Conservation (phyloP, 192 early-diverging fungal species). For the Coemansia sp. region DNA sequence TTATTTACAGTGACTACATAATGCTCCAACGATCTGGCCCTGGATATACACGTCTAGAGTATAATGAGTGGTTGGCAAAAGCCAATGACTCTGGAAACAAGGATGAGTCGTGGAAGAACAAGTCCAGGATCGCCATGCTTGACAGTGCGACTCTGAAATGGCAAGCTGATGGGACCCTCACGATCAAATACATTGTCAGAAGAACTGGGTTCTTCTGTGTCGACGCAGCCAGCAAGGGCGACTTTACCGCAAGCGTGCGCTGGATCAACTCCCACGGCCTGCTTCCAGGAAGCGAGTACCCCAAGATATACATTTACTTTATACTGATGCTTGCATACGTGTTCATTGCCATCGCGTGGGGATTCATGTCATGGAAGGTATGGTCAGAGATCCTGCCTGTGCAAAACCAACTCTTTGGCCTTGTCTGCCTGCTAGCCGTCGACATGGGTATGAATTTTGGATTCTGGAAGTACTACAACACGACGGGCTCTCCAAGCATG, state of each 20-base stretch:
- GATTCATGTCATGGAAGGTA: conserved; percentile 69
- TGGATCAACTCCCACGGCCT: conserved; percentile 81
- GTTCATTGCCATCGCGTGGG: conserved; percentile 75
- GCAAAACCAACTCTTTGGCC: conserved; percentile 86
- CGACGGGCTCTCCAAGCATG: conserved; percentile 59
- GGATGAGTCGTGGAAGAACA: conserved; percentile 23
- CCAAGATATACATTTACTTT: conserved; percentile 87
- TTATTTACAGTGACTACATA: conserved; percentile 46
- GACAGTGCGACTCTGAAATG: conserved; percentile 51
- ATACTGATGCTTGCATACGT: conserved; percentile 73
- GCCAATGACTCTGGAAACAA: conserved; percentile 36
- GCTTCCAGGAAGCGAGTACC: conserved; percentile 84
- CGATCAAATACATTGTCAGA: conserved; percentile 63
- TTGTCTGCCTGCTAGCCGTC: conserved; percentile 81
- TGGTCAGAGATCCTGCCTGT: conserved; percentile 90
- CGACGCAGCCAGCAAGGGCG: conserved; percentile 30
- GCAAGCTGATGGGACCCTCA: conserved; percentile 34
- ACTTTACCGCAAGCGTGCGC: conserved; percentile 61
- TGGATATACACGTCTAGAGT: conserved; percentile 42
- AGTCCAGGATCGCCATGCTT: conserved; percentile 21
- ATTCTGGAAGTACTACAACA: conserved; percentile 72
- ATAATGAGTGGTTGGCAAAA: conserved; percentile 23
- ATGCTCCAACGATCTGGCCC: conserved; percentile 41
- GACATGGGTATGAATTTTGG: conserved; percentile 95
- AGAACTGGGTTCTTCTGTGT: conserved; percentile 89